Evolutionary conservation across 1,284 basidiomycete genomes (phyloP).

Genomic region (Rhodotorula sp.): DNA sequence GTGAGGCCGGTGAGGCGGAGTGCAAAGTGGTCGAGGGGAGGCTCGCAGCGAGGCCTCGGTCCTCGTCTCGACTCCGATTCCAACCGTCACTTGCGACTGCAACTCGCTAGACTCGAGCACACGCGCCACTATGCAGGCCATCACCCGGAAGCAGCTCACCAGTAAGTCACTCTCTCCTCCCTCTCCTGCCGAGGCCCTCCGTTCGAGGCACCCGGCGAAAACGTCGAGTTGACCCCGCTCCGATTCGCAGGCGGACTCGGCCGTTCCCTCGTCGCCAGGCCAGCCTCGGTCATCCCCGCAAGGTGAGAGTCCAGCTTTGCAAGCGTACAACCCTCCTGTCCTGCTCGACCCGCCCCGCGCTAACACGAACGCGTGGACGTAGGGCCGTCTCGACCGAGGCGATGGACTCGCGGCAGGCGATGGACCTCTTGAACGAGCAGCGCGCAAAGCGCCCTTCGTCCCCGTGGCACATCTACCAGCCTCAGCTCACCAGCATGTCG

Average conservation of each 20-base stretch:
- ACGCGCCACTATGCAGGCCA: slow-evolving; percentile 3
- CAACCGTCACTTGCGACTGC: not conserved
- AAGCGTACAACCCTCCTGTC: no score
- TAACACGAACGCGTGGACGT: not conserved
- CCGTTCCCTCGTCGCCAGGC: slow-evolving; percentile 6
- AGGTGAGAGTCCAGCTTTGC: slow-evolving; percentile 1
- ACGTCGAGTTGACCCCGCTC: not conserved
- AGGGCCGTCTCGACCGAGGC: slow-evolving; percentile 61
- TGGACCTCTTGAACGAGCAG: slow-evolving; percentile 78
- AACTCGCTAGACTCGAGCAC: not conserved
- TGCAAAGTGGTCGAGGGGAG: not conserved
- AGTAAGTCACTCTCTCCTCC: not conserved
- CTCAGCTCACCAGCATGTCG: slow-evolving; percentile 68
- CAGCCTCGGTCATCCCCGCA: slow-evolving; percentile 10
- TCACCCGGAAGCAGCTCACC: slow-evolving; percentile 3
- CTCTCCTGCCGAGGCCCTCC: no score
- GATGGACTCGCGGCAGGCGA: slow-evolving; percentile 59
- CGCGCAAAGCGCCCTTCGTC: slow-evolving; percentile 78
- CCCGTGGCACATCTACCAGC: slow-evolving; percentile 55
- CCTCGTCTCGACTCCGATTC: not conserved
- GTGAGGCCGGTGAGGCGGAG: not conserved
- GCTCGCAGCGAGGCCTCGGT: not conserved
- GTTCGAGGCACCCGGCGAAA: no score
- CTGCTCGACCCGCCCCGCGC: not conserved
- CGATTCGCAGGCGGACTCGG: slow-evolving; percentile 14